Conservation (phyloP, 768 basidiomycete species). For the Hydnomerulius pinastri region DNA sequence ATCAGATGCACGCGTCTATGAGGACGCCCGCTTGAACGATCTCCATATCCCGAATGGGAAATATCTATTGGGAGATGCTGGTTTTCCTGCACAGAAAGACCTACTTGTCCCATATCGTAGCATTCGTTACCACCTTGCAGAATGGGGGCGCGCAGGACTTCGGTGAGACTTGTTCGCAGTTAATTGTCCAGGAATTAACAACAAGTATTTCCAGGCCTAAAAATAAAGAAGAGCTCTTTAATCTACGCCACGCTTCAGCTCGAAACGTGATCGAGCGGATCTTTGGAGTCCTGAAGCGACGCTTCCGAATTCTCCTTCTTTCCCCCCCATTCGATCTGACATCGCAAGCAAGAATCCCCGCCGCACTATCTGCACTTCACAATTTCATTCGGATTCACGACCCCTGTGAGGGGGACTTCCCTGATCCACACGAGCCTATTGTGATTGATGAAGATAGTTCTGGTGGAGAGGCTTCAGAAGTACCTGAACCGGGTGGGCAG, state of each 20-base stretch:
- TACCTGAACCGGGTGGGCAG: too few relatives aligned
- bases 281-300: slow-evolving; percentile 22
- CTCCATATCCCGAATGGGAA: background rate
- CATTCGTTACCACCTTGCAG: slow-evolving; percentile 39
- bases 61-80: slow-evolving; percentile 3
- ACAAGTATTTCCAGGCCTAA: slow-evolving; percentile 7
- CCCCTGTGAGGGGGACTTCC: too few relatives aligned
- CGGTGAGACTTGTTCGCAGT: background rate
- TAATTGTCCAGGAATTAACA: background rate
- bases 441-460: too few relatives aligned
- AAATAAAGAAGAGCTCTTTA: slow-evolving; percentile 21
- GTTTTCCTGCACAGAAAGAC: slow-evolving; percentile 8
- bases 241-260: slow-evolving; percentile 22
- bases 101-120: slow-evolving; percentile 40
- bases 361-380: too few relatives aligned
- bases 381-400: too few relatives aligned
- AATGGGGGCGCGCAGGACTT: slow-evolving; percentile 26
- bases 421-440: too few relatives aligned
- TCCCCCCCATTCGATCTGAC: too few relatives aligned
- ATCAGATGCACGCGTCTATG: slow-evolving; percentile 8
- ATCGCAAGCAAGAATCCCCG: too few relatives aligned
- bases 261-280: slow-evolving; percentile 22
- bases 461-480: too few relatives aligned
- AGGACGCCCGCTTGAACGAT: slow-evolving; percentile 4
- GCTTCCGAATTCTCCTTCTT: background rate